These are phyloP conservation scores for Umbellularia californica DNA, from an alignment of 164 flowering plant genomes.

Conservation along the genomic window DNA sequence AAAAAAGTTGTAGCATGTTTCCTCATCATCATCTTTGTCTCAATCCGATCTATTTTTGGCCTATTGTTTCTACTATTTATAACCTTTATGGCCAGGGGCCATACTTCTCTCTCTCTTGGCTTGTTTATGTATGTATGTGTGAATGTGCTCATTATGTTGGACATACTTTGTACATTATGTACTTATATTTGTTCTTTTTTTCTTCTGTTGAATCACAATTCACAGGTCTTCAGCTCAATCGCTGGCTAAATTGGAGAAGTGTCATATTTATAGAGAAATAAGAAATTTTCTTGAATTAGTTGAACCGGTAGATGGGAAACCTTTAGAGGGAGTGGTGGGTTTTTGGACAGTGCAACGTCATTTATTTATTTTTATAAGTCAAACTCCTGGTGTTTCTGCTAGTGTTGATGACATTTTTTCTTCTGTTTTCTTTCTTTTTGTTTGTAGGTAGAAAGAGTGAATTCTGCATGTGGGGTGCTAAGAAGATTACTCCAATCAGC, in stretches of 20 bases:
- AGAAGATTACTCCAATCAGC: slow-evolving; percentile 63
- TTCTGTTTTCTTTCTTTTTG: slow-evolving; percentile 18
- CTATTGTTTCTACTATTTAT: too few relatives aligned
- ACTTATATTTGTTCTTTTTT: not conserved
- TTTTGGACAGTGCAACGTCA: slow-evolving; percentile 1
- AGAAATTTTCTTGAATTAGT: slow-evolving; percentile 53
- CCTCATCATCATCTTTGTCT: too few relatives aligned
- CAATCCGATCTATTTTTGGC: too few relatives aligned
- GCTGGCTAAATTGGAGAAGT: slow-evolving; percentile 56
- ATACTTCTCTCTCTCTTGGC: too few relatives aligned
- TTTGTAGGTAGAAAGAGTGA: slow-evolving; percentile 68
- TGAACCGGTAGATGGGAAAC: slow-evolving; percentile 57
- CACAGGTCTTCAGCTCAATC: slow-evolving; percentile 49
- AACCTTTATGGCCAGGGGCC: too few relatives aligned
- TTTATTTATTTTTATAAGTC: not conserved
- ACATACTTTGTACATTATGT: not conserved
- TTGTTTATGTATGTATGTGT: too few relatives aligned
- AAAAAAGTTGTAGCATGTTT: too few relatives aligned
- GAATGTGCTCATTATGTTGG: not conserved
- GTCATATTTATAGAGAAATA: slow-evolving; percentile 52
- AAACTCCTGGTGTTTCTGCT: slow-evolving; percentile 4
- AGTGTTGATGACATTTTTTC: not conserved
- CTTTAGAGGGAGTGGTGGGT: slow-evolving; percentile 66
- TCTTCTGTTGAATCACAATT: slow-evolving; percentile 23
- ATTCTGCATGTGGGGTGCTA: slow-evolving; percentile 56